Conservation (phyloP, 768 basidiomycete genomes). For the Mycena vitilis region DNA sequence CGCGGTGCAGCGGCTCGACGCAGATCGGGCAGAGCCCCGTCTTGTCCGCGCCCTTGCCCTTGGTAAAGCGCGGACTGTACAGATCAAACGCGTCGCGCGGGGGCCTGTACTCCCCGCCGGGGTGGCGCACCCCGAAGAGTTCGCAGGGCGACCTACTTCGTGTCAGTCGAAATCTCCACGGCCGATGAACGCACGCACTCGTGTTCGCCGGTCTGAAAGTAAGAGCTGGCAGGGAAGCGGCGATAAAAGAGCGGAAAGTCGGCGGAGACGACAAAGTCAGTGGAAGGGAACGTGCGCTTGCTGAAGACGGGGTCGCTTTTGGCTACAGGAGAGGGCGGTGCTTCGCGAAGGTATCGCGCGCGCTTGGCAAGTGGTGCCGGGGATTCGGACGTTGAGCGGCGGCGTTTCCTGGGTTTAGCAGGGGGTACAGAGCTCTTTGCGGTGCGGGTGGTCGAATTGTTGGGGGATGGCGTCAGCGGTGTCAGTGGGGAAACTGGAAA, state of each 20-base stretch:
- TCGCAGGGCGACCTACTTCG: conserved; percentile 48
- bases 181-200: conserved; percentile 4
- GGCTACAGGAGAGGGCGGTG: too few relatives aligned
- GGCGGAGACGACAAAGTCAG: conserved; percentile 54
- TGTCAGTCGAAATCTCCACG: background rate
- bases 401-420: conserved; percentile 39
- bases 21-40: conserved; percentile 86
- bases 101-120: conserved; percentile 67
- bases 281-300: conserved; percentile 63
- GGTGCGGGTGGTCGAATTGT: conserved; percentile 7
- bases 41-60: conserved; percentile 74
- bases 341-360: conserved; percentile 13
- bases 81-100: conserved; percentile 73
- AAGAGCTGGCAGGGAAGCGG: conserved; percentile 75
- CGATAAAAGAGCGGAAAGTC: conserved; percentile 75
- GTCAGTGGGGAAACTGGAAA: conserved; percentile 44
- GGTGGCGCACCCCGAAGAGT: conserved; percentile 50
- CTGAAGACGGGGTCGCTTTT: conserved; percentile 38
- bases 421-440: conserved; percentile 33
- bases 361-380: conserved; percentile 23
- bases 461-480: conserved; percentile 41
- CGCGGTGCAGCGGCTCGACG: conserved; percentile 66
- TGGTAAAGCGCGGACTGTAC: conserved; percentile 84
- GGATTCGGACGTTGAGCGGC: conserved; percentile 23
- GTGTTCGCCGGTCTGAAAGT: conserved; percentile 42